Percentiles rank a stretch among this genome's conserved stretches.
These are phyloP conservation scores for Fremontodendron californicum DNA, from an alignment of 345 rosid genomes.

Conservation along the genomic window DNA sequence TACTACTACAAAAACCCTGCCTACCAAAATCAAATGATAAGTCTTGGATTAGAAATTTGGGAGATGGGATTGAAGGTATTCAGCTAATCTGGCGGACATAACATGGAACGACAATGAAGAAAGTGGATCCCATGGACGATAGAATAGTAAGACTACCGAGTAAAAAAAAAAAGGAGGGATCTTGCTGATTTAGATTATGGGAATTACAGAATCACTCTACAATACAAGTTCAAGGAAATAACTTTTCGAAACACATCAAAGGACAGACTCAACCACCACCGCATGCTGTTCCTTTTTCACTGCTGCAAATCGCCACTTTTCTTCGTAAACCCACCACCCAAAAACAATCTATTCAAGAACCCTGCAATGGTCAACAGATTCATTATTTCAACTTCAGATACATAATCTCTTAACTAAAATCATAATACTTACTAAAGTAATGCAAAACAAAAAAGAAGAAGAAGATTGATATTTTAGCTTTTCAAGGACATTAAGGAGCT, in stretches of 20 bases:
- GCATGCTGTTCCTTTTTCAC: slow-evolving; percentile 43
- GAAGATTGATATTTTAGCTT: neutral
- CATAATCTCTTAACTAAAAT: neutral
- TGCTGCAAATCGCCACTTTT: slow-evolving; percentile 28
- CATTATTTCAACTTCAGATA: neutral
- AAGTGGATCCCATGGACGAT: slow-evolving; percentile 53
- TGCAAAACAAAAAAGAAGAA: neutral
- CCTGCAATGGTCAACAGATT: slow-evolving; percentile 26
- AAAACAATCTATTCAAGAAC: slow-evolving; percentile 7
- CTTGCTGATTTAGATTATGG: neutral
- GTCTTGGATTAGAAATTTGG: neutral
- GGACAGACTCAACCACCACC: slow-evolving; percentile 62
- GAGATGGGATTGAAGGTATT: slow-evolving; percentile 9
- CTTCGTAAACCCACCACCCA: neutral
- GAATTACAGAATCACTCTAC: slow-evolving; percentile 69
- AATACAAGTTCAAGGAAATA: slow-evolving; percentile 55
- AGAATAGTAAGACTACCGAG: neutral
- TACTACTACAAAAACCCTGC: neutral
- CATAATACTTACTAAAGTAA: neutral
- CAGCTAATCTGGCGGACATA: slow-evolving; percentile 68
- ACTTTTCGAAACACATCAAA: slow-evolving; percentile 58
- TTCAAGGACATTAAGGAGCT: neutral
- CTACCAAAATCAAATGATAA: neutral
- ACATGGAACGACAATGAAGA: slow-evolving; percentile 48
- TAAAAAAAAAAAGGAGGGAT: neutral